Conservation (phyloP, 2,329 filamentous ascomycete species). For the Rhytidhysteron rufulum region DNA sequence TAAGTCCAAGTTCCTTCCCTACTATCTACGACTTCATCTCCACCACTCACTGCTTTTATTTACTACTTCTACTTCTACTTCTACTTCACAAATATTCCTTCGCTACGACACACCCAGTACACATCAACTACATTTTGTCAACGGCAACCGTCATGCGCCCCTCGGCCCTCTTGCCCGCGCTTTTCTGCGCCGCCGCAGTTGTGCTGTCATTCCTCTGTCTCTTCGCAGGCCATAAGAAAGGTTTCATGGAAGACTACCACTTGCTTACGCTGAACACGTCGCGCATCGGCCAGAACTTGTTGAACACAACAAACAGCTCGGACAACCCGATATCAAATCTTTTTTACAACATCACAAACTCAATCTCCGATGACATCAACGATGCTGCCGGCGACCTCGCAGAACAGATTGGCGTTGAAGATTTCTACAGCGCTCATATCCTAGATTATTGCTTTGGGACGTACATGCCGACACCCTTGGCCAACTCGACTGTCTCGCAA, state of each 20-base stretch:
- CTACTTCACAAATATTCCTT: too few species aligned
- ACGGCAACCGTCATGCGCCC: conserved; percentile 46
- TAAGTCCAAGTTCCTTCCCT: too few species aligned
- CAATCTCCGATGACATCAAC: conserved; percentile 38
- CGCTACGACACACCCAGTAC: too few species aligned
- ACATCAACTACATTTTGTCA: too few species aligned
- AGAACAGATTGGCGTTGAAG: conserved; percentile 50
- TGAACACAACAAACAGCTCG: conserved; percentile 23
- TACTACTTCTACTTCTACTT: too few species aligned
- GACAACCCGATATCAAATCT: conserved; percentile 26
- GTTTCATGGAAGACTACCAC: conserved; percentile 55
- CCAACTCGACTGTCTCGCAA: conserved; percentile 41
- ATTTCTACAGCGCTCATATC: conserved; percentile 60
- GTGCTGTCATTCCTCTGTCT: conserved; percentile 58
- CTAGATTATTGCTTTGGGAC: conserved; percentile 56
- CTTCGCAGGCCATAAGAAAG: conserved; percentile 56
- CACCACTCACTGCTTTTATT: too few species aligned
- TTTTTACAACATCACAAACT: conserved; percentile 27
- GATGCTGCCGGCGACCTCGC: conserved; percentile 42
- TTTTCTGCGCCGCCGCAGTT: conserved; percentile 52
- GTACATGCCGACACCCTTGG: conserved; percentile 40
- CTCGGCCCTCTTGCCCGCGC: conserved; percentile 47
- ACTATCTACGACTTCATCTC: too few species aligned
- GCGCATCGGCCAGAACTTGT: conserved; percentile 44
- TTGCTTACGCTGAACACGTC: conserved; percentile 60